Evolutionary conservation across 257 asterid species (phyloP), one percentile per base, ranked within the genome.

Genomic region (Fraxinus pennsylvanica): DNA sequence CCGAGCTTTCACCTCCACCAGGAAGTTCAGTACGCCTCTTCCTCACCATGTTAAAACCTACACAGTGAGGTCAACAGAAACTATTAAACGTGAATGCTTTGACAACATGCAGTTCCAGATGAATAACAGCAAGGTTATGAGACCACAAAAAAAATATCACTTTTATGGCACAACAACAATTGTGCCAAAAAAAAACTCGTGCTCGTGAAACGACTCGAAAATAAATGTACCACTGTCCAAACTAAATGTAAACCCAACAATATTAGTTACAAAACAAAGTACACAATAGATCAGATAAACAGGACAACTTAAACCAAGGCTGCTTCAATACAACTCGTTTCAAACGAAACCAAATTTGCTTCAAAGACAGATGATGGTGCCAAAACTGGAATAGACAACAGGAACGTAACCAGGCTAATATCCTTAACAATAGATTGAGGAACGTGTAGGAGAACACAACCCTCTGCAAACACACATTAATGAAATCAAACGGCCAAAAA

Each of bases 11-110:
- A 43, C 96, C 88, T 71, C 85, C 79, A 33, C 94, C 87, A 80
- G 94, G 87, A 80, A 68, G 80, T 45, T 89, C 97, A 76, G 94
- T 89, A 78, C 97, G 80, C 84, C 86, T 91, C 91, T 92, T 94
- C 82, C 98, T 84, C 83, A 80, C 92, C 98, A 94, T 94, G 71
- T 29, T 63, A 3, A 12, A 63, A 25, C 35, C 69, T 22, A 27
- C 69, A 13, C 8, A 10, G 3, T 22, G 6, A 12, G n/a, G 14
- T 1, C 8, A 63, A 63, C 4, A 9, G 69, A 22, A 63, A 25
- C 15, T 27, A 10, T 25, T 3, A 27, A 27, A 17, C 22, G 6
- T 47, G 1, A 47, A n/a, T 19, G 66, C 21, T 57, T 57, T 57
- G 66, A 57, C 1, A 17, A 57, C 66, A 6, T 47, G 59, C 66